Evolutionary conservation across 495 filamentous ascomycete genomes (phyloP).

Genomic region (Aspergillus kassunensis): DNA sequence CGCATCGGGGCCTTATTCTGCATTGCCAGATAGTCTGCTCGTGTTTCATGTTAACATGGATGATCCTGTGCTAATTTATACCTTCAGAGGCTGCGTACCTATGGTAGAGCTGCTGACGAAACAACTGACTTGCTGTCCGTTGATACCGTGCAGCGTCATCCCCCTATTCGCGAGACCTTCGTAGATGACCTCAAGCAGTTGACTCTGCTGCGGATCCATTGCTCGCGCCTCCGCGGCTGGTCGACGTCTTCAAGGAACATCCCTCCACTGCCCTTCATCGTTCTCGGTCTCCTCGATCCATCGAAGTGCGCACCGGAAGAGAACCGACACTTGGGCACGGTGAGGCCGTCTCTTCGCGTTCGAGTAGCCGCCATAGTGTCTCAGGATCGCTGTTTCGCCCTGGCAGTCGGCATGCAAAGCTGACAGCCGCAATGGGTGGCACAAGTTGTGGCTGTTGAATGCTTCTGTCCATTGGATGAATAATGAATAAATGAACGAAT

Average conservation of each 20-base stretch:
- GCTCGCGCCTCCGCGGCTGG: background rate
- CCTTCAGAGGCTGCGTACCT: background rate
- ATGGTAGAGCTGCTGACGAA: constrained; percentile 22
- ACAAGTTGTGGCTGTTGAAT: background rate
- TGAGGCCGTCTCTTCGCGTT: background rate
- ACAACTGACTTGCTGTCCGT: constrained; percentile 23
- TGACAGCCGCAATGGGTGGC: constrained; percentile 2
- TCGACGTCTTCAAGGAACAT: constrained; percentile 12
- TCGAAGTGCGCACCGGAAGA: background rate
- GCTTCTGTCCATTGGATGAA: background rate
- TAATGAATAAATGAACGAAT: no score
- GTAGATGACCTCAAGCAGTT: constrained; percentile 48
- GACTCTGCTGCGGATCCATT: constrained; percentile 9
- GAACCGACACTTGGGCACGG: constrained; percentile 3
- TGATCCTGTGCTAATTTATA: background rate
- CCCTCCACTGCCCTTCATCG: constrained; percentile 4
- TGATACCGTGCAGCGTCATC: constrained; percentile 17
- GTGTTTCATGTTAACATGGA: background rate
- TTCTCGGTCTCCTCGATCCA: background rate
- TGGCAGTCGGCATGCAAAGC: constrained; percentile 12
- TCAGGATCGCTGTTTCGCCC: background rate
- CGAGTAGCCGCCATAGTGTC: constrained; percentile 6
- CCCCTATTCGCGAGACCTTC: constrained; percentile 52
- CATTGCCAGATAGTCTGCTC: constrained; percentile 21
- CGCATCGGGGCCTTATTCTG: constrained; percentile 16